These are phyloP conservation scores for Hypoxylon sp. DNA, from an alignment of 2,329 filamentous ascomycete genomes.

Conservation along the genomic window DNA sequence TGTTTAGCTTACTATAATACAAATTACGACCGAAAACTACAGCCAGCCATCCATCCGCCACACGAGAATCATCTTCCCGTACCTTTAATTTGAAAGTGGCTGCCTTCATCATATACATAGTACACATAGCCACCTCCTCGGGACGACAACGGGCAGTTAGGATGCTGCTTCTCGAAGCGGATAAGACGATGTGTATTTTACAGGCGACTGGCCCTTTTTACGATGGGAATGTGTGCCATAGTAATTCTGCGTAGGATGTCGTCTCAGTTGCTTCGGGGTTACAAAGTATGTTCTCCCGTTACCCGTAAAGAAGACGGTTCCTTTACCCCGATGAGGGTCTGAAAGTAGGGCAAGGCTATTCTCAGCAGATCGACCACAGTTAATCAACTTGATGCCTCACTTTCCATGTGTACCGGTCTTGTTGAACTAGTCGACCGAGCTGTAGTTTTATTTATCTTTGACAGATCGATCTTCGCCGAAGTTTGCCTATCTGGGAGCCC, in stretches of 20 bases:
- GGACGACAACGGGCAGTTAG: too few relatives aligned
- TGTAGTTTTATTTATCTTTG: constrained; percentile 7
- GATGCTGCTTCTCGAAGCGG: too few relatives aligned
- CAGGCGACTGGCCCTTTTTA: too few relatives aligned
- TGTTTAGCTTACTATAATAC: constrained; percentile 13
- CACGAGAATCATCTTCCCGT: background rate
- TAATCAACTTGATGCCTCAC: background rate
- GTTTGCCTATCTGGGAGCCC: constrained; percentile 18
- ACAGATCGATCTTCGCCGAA: constrained; percentile 30
- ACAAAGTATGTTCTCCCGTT: too few relatives aligned
- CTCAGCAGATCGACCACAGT: background rate
- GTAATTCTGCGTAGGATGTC: too few relatives aligned
- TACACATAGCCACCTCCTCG: constrained; percentile 30
- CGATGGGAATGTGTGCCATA: too few relatives aligned
- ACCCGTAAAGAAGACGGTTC: too few relatives aligned
- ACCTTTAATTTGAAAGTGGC: background rate
- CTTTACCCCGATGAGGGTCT: too few relatives aligned
- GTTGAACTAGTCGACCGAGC: constrained; percentile 4
- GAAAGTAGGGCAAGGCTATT: background rate
- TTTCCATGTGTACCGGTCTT: background rate
- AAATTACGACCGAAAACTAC: too few relatives aligned
- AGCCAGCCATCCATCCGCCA: constrained; percentile 5
- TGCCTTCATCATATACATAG: constrained; percentile 15
- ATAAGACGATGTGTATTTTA: too few relatives aligned
- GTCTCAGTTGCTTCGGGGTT: too few relatives aligned